Evolutionary conservation across 805 yeast genomes (phyloP).

Genomic region (Lipomyces kockii): DNA sequence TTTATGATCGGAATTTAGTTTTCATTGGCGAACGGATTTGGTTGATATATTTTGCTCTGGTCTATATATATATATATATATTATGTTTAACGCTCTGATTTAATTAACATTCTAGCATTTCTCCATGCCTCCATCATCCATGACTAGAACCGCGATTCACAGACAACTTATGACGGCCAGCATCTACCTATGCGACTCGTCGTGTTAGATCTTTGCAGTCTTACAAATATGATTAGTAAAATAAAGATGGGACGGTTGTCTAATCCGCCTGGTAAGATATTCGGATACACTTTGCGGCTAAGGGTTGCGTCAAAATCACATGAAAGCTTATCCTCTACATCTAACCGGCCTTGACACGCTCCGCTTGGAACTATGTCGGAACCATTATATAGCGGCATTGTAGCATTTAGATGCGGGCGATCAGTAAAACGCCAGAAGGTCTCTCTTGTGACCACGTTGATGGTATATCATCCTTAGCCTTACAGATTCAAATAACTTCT

Average conservation of each 20-base stretch:
- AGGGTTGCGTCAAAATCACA: not conserved
- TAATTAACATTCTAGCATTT: no score
- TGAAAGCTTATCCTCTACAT: not conserved
- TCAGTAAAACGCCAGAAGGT: not conserved
- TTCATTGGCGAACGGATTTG: not conserved
- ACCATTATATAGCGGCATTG: not conserved
- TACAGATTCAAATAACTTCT: not conserved
- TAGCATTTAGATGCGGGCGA: not conserved
- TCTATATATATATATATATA: not conserved
- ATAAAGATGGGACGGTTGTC: no score
- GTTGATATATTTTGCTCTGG: not conserved
- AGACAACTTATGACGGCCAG: no score
- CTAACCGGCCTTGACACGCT: not conserved
- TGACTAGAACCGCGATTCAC: no score
- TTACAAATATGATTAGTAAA: no score
- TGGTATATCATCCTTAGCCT: not conserved
- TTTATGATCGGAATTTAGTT: not conserved
- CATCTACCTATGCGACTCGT: no score
- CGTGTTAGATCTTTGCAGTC: no score
- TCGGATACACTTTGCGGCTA: not conserved
- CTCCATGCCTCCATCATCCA: no score
- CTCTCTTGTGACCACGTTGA: not conserved
- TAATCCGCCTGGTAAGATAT: no score
- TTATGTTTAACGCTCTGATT: not conserved
- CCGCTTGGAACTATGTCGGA: not conserved